Percentiles rank a stretch among this genome's conserved stretches.
Conservation (phyloP, 2,329 filamentous ascomycete genomes). For the Westerdykella ornata region DNA sequence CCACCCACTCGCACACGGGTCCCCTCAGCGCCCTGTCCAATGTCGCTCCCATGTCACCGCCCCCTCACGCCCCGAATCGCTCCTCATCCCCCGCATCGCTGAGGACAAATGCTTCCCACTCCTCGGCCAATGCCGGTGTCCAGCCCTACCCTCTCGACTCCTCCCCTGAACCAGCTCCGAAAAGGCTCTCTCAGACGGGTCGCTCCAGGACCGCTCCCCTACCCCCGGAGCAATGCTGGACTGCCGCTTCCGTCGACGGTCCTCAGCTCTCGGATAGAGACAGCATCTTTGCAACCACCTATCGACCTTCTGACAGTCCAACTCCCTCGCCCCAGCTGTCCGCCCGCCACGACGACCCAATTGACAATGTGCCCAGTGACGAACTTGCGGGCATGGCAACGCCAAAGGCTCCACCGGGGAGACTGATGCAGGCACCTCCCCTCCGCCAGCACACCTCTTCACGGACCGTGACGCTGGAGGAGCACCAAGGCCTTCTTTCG, state of each 20-base stretch:
- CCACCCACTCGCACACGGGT: constrained; percentile 23
- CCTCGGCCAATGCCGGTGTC: constrained; percentile 6
- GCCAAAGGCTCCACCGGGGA: constrained; percentile 23
- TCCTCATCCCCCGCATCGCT: constrained; percentile 38
- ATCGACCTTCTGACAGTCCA: constrained; percentile 48
- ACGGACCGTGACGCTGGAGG: constrained; percentile 19
- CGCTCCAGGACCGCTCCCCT: constrained; percentile 36
- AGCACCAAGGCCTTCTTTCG: constrained; percentile 27
- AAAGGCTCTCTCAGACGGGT: constrained; percentile 32
- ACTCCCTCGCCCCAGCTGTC: constrained; percentile 34
- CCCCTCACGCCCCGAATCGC: constrained; percentile 34
- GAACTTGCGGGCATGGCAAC: constrained; percentile 25
- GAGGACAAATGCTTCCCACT: constrained; percentile 31
- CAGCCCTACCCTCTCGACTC: constrained; percentile 12
- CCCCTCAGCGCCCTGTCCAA: constrained; percentile 34
- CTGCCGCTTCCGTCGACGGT: constrained; percentile 29
- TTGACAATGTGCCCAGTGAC: constrained; percentile 26
- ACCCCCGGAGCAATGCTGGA: constrained; percentile 31
- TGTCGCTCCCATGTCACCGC: constrained; percentile 41
- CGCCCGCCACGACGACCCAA: constrained; percentile 10
- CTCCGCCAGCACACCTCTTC: constrained; percentile 26
- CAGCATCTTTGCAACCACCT: constrained; percentile 58
- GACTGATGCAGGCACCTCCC: constrained; percentile 29
- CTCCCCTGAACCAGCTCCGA: constrained; percentile 24
- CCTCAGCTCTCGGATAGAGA: constrained; percentile 57